Conservation (phyloP, 2,329 filamentous ascomycete species). For the Curvularia lunata region DNA sequence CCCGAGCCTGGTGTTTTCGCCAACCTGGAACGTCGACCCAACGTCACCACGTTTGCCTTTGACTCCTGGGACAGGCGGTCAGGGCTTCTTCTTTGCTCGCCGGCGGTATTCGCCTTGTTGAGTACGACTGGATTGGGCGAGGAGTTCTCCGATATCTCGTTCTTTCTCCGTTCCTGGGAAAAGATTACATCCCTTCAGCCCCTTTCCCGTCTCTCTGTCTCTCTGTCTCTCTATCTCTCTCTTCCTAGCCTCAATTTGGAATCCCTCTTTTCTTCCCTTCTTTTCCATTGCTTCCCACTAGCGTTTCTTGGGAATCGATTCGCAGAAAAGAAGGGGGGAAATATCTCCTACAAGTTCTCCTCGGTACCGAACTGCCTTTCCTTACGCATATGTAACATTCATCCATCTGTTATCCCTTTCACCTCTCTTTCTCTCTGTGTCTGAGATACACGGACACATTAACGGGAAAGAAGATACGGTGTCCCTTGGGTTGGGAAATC, state of each 20-base stretch:
- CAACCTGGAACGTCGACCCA: neutral
- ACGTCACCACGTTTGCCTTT: conserved; percentile 2
- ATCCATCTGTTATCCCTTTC: neutral
- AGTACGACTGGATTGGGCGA: neutral
- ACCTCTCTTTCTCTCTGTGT: neutral
- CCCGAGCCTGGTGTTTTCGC: neutral
- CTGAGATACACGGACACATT: neutral
- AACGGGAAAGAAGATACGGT: neutral
- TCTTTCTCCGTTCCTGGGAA: neutral
- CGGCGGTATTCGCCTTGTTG: neutral
- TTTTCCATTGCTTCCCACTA: neutral
- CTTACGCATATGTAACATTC: neutral
- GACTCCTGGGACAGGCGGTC: neutral
- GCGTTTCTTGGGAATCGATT: neutral
- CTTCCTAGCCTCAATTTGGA: neutral
- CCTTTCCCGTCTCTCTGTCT: neutral
- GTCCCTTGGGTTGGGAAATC: neutral
- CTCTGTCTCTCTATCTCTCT: neutral
- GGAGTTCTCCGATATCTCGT: neutral
- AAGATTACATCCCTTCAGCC: neutral
- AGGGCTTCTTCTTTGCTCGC: neutral
- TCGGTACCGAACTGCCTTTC: neutral
- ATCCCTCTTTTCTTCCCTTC: neutral
- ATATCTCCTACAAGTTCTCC: neutral
- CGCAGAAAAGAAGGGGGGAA: neutral